Base-by-base conservation (phyloP, 495 filamentous ascomycete genomes). In the Penicillium parvum region DNA sequence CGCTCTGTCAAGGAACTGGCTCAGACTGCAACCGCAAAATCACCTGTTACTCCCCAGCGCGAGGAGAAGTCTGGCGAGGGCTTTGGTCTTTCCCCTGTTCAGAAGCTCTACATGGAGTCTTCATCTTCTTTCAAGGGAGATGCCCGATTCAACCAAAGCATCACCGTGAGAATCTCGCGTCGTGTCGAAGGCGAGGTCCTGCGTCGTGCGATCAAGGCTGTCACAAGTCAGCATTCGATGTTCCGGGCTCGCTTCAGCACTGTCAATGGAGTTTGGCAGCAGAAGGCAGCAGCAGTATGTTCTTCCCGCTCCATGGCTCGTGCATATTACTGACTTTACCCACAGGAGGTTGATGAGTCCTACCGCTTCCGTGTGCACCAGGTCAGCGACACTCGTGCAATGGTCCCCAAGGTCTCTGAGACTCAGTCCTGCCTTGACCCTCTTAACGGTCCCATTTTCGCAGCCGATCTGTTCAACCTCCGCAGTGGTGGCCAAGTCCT, bases 121-220 rank as follows among this genome's bases (percentile, higher is more conserved):
- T 56, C 62, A 0, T 47, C 55, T n/a, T 62, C 72, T 2, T 73
- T 68, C 19, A 69, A 74, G 42, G 77, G 75, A 18, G 48, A 20
- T 0, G 51, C 57, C 30, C 78, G 83, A 21, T 89, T 85, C 58
- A 87, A 88, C 52, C 83, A 84, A 49, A 86, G 84, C 53, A 71
- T 86, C 25, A 68, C 83, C 2, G 63, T 89, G 9, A 70, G 76
- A 4, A 50, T 87, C 7, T 71, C 72, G 11, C 70, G 69, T 37
- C 56, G 51, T 3, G 66, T 79, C 19, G 61, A 72, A 6, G 46
- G 71, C 0, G 64, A 73, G n/a, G 71, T 74, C 1, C 44, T 88
- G 7, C 55, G 65, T 2, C 64, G 68, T 3, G 81, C 83, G 1
- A 45, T 84, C 19, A 72, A 74, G 32, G 71, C 78, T 4, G 61